Conservation (phyloP, 75 land plant species). For the Selaginella moellendorffii region DNA sequence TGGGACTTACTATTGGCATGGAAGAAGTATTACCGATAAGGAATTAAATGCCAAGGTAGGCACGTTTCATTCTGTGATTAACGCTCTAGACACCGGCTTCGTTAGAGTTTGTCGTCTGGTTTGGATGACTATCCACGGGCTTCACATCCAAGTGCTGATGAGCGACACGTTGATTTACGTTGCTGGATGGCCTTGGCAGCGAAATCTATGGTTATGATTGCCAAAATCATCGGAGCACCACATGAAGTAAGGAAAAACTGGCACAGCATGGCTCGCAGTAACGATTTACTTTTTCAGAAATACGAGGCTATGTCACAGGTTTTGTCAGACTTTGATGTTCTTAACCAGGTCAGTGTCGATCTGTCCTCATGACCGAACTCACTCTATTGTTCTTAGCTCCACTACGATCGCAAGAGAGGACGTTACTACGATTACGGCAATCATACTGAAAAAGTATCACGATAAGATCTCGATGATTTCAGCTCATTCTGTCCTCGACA, state of each 20-base stretch:
- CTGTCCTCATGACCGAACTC: no score
- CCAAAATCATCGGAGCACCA: conserved; percentile 25
- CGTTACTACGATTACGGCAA: conserved; percentile 87
- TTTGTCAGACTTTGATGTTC: conserved; percentile 49
- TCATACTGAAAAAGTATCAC: conserved; percentile 85
- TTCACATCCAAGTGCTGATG: conserved; percentile 89
- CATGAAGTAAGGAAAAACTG: conserved; percentile 14
- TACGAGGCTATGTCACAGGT: conserved; percentile 47
- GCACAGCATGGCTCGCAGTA: neutral
- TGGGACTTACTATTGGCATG: conserved; percentile 85
- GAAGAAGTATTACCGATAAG: conserved; percentile 59
- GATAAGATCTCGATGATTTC: no score
- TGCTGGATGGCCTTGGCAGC: conserved; percentile 99
- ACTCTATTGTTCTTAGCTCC: conserved; percentile 46
- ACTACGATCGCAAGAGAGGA: conserved; percentile 52
- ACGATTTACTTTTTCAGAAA: conserved; percentile 29
- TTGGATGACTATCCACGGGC: conserved; percentile 99
- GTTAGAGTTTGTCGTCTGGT: conserved; percentile 86
- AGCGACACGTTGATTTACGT: conserved; percentile 86
- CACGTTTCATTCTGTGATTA: no score
- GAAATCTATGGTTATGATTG: conserved; percentile 53
- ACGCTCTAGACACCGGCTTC: no score
- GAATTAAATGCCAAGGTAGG: conserved; percentile 84
- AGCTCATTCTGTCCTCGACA: no score
- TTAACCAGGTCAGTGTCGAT: no score